Base-by-base conservation (phyloP, 352 stramenopile genomes). In the Lagenidium giganteum region DNA sequence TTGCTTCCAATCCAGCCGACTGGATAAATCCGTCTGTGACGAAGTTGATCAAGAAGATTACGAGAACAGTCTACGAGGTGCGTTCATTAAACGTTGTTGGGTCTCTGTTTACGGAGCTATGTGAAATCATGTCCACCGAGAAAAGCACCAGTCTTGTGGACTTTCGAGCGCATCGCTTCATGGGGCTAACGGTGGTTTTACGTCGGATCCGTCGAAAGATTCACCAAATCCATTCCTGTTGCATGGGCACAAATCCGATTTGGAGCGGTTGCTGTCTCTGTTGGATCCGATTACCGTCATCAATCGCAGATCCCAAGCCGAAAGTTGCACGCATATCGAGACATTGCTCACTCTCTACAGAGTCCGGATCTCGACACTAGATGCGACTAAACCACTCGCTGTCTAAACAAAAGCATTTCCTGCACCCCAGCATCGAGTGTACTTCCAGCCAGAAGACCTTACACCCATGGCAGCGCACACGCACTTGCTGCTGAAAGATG, bases 1-100 rank as follows among this genome's bases (percentile, higher is more conserved):
- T 41, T 11, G 8, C 34, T 13, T 41, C 32, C 33, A 26, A 51
- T 28, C 30, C 24, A 13, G 33, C 20, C 13, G 22, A 47, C 1
- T 54, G 36, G 4, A 54, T 47, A 34, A 47, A 54, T 25, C 46
- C 36, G 6, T n/a, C 20, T 2, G 41, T 47, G 37, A 47, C 36
- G 0, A 8, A 31, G 0, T 8, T 54, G 2, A 7, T 54, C 16
- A 9, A 28, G 13, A 14, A n/a, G 8, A 24, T 54, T 1, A 17
- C 14, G 18, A 42, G 14, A n/a, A 42, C 29, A 2, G 47, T 42
- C n/a, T 17, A 24, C 24, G n/a, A 47, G 23, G 29, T 36, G 1
- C 30, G 37, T 4, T 22, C 42, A 17, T 21, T 42, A 4, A 31
- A 47, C 14, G 29, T 38, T 11, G 23, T 47, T 28, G 47, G 47